Conservation (phyloP, 2,329 filamentous ascomycete genomes). For the Claviceps quebecensis region DNA sequence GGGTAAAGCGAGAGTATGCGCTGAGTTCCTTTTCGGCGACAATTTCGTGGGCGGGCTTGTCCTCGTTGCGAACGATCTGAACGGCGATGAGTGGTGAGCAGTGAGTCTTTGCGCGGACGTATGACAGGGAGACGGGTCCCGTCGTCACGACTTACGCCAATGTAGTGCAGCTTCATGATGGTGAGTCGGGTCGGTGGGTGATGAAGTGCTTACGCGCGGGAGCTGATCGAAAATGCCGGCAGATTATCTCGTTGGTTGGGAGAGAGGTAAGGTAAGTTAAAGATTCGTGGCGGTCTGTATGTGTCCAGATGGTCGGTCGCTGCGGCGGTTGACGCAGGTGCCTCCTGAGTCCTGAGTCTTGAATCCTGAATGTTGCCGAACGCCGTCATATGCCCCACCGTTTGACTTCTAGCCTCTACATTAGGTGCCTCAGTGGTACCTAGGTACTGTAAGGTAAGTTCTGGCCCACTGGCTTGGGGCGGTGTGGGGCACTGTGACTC, state of each 20-base stretch:
- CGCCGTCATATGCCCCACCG: neutral
- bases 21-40: slow-evolving; percentile 63
- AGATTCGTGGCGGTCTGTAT: neutral
- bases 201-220: neutral
- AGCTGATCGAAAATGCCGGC: neutral
- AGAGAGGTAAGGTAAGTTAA: neutral
- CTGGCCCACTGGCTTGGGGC: too few species aligned
- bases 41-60: slow-evolving; percentile 63
- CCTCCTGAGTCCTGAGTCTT: neutral
- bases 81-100: slow-evolving; percentile 2
- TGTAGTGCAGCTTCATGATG: slow-evolving; percentile 77
- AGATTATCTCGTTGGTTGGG: neutral
- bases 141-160: slow-evolving; percentile 50
- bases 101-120: slow-evolving; percentile 1
- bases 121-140: slow-evolving; percentile 8
- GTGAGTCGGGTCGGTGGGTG: slow-evolving; percentile 1
- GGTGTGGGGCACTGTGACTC: too few species aligned
- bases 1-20: slow-evolving; percentile 69
- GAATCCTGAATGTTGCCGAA: neutral
- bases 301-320: neutral
- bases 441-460: neutral
- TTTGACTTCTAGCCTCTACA: too few species aligned
- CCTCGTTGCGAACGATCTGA: slow-evolving; percentile 71
- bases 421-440: too few species aligned
- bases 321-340: neutral